These are phyloP conservation scores for Ambrosia hybrid DNA, from an alignment of 140 eudicot species.

Conservation along the genomic window DNA sequence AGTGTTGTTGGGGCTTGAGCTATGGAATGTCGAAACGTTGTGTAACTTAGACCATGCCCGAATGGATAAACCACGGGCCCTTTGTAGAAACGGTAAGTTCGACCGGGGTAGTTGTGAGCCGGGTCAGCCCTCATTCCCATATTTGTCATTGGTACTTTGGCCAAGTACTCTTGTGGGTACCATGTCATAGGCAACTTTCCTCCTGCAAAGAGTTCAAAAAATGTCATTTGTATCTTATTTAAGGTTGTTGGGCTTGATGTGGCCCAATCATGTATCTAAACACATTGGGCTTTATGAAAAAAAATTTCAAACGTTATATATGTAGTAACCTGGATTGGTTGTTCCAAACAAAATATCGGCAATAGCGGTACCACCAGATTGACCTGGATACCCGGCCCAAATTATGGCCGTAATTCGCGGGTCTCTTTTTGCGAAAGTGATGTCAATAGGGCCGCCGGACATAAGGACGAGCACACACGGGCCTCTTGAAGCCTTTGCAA, in stretches of 20 bases:
- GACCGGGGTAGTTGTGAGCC: slow-evolving; percentile 83
- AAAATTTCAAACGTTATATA: neutral
- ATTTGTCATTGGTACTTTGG: slow-evolving; percentile 79
- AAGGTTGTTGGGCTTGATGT: neutral
- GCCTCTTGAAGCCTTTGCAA: slow-evolving; percentile 75
- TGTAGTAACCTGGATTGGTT: slow-evolving; percentile 72
- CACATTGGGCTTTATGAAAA: neutral
- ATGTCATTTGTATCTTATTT: neutral
- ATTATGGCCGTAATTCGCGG: slow-evolving; percentile 62
- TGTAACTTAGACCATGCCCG: slow-evolving; percentile 86
- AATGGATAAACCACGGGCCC: slow-evolving; percentile 84
- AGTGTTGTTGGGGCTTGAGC: slow-evolving; percentile 61
- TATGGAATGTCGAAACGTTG: slow-evolving; percentile 55
- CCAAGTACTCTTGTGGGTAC: slow-evolving; percentile 77
- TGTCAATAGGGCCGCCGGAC: slow-evolving; percentile 93
- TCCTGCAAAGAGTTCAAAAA: slow-evolving; percentile 43
- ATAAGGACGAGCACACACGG: slow-evolving; percentile 73
- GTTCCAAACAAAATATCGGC: slow-evolving; percentile 79
- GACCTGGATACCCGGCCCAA: slow-evolving; percentile 98
- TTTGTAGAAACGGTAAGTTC: slow-evolving; percentile 91
- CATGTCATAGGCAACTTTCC: slow-evolving; percentile 97
- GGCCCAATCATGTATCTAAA: neutral
- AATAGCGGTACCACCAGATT: slow-evolving; percentile 93
- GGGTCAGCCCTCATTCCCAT: slow-evolving; percentile 89
- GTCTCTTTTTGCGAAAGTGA: slow-evolving; percentile 70